Evolutionary conservation across 176 grass and related monocot genomes (phyloP).

Genomic region (Aegilops longissima): DNA sequence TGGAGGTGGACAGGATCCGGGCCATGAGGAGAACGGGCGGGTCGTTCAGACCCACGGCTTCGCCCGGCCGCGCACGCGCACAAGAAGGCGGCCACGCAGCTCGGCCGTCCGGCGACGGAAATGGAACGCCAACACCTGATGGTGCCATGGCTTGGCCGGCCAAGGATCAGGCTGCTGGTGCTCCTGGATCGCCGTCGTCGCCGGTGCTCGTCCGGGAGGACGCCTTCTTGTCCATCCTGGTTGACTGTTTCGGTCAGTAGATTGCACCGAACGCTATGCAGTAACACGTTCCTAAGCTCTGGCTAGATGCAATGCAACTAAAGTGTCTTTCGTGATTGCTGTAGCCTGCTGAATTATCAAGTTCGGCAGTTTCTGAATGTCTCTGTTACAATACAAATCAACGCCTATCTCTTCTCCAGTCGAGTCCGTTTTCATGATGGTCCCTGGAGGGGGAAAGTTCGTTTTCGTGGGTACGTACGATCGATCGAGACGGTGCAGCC

Average conservation of each 20-base stretch:
- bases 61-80: neutral
- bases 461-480: neutral
- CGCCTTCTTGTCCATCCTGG: constrained; percentile 49
- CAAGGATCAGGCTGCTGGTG: neutral
- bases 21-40: neutral
- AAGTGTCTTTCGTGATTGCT: neutral
- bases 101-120: neutral
- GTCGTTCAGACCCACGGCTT: constrained; percentile 18
- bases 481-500: neutral
- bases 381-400: neutral
- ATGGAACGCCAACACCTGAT: neutral
- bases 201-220: constrained; percentile 33
- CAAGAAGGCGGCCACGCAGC: neutral
- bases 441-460: neutral
- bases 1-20: constrained; percentile 52
- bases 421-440: constrained; percentile 6
- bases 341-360: neutral
- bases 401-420: neutral
- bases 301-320: neutral
- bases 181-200: constrained; percentile 3
- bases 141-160: neutral
- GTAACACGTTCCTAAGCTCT: neutral
- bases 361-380: neutral
- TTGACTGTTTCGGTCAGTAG: constrained; percentile 71
- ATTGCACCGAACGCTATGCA: neutral